phyloP scores from a whole-genome alignment of 192 early-diverging fungal genomes.

The Kappamyces sp. region DNA sequence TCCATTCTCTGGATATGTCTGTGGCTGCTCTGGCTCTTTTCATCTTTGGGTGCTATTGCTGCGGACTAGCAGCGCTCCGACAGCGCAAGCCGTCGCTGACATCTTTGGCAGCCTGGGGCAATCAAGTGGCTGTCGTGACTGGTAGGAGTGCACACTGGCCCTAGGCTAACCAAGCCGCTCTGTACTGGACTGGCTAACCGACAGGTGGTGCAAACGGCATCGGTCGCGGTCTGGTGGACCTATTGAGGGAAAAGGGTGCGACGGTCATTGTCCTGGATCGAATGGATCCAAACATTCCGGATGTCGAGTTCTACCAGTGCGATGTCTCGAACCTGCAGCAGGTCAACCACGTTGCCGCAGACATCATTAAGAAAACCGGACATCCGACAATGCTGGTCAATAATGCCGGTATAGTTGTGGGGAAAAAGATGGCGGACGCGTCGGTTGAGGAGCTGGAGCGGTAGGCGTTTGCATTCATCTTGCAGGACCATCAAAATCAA shows the following conservation, averaged over 20 bases:
- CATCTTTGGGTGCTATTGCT: no score
- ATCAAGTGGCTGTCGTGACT: no score
- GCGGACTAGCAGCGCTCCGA: no score
- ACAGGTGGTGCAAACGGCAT: constrained; percentile 51
- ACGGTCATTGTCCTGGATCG: constrained; percentile 53
- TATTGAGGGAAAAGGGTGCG: constrained; percentile 23
- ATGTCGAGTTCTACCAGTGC: constrained; percentile 39
- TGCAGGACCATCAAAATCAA: constrained; percentile 63
- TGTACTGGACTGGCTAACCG: no score
- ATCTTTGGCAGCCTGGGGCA: no score
- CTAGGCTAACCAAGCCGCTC: no score
- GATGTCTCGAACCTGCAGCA: constrained; percentile 48
- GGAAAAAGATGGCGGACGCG: constrained; percentile 58
- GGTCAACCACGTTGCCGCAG: constrained; percentile 42
- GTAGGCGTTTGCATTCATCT: constrained; percentile 13
- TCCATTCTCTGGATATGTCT: no score
- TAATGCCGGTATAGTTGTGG: constrained; percentile 71
- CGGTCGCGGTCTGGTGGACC: constrained; percentile 43
- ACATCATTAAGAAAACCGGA: constrained; percentile 49
- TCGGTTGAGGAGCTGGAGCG: constrained; percentile 54
- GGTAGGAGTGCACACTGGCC: no score
- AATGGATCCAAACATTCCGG: constrained; percentile 13
- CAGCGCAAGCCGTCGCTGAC: no score
- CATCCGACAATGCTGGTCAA: constrained; percentile 75
- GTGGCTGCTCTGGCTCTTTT: no score